Evolutionary conservation across 106 monocot genomes (phyloP), one percentile per base, ranked within the genome.

Genomic region (Platanthera guangdongensis): DNA sequence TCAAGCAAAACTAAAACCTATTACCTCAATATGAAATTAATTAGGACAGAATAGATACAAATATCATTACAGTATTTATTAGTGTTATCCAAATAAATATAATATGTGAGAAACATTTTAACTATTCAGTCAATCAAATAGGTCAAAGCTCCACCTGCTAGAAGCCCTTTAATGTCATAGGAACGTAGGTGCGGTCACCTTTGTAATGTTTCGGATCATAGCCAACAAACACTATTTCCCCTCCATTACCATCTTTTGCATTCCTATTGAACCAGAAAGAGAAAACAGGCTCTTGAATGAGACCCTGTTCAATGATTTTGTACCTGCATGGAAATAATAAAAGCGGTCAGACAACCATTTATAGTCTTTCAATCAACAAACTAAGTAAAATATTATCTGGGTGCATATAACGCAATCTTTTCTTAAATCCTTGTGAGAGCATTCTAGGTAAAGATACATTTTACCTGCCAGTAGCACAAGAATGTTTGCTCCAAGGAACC

Each of bases 261-360:
- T 96, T 82, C 13, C 95, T 82, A 57, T 96, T 96, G 57, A 96
- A 90, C 95, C 95, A 96, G 81, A 96, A 96, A 28, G 95, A 96
- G 81, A 96, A 96, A 80, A 96, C 89, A 74, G 93, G 83, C 49
- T 93, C 85, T 48, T 87, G 88, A 7, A 93, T 70, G 57, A 93
- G 87, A 59, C 90, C 95, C 81, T 96, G 95, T 0, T 89, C 67
- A 32, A 91, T 84, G 87, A 96, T 93, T 78, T 84, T 93, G 77
- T 93, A 87, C 95, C 95, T 72, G 49, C 14, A 72, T 15, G 18
- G 4, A 72, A 13, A 59, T 15, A 30, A 50, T 3, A 28, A 10
- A 80, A 52, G 19, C 7, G 5, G 8, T 15, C 1, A 46, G 11
- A 47, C 47, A 18, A 8, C 18, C 47, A 70, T 8, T 48, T n/a